Percentiles rank a stretch among this genome's conserved stretches.
These are phyloP conservation scores for Oidium heveae DNA, from an alignment of 2,329 filamentous ascomycete species.

Conservation along the genomic window DNA sequence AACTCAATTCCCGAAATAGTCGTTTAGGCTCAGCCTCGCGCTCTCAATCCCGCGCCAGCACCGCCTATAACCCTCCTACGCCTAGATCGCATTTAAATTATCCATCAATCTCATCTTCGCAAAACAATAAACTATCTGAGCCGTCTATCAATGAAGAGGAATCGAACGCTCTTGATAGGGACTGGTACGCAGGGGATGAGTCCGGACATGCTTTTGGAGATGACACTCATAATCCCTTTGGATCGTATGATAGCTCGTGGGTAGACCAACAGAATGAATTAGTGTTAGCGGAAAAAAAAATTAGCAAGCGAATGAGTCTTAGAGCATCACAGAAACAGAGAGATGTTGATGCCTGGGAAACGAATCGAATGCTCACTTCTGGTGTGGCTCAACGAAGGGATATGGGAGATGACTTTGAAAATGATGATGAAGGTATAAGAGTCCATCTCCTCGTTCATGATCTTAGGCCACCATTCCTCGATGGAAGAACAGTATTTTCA, in stretches of 20 bases:
- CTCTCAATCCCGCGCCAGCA: constrained; percentile 15
- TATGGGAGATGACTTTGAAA: constrained; percentile 56
- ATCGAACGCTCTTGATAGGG: constrained; percentile 52
- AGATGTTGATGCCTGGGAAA: constrained; percentile 95
- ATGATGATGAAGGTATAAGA: constrained; percentile 73
- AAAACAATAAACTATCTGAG: constrained; percentile 36
- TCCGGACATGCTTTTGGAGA: constrained; percentile 67
- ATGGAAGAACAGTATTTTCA: constrained; percentile 87
- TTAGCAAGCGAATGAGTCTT: constrained; percentile 43
- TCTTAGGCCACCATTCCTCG: constrained; percentile 76
- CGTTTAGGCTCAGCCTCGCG: constrained; percentile 15
- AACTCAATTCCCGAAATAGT: constrained; percentile 7
- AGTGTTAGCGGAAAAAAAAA: constrained; percentile 56
- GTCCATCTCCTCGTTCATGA: constrained; percentile 87
- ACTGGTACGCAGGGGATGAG: constrained; percentile 84
- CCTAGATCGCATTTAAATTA: constrained; percentile 13
- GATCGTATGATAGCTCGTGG: constrained; percentile 44
- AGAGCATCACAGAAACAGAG: constrained; percentile 66
- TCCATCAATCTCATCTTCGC: constrained; percentile 18
- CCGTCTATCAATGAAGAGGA: constrained; percentile 39
- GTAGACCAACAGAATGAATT: constrained; percentile 49
- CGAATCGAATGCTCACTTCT: constrained; percentile 91
- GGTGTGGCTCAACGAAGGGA: constrained; percentile 80
- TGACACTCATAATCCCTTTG: constrained; percentile 81
- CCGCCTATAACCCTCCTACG: constrained; percentile 12